Conservation (phyloP, 768 basidiomycete genomes). For the Chlorophyllum brunneum region DNA sequence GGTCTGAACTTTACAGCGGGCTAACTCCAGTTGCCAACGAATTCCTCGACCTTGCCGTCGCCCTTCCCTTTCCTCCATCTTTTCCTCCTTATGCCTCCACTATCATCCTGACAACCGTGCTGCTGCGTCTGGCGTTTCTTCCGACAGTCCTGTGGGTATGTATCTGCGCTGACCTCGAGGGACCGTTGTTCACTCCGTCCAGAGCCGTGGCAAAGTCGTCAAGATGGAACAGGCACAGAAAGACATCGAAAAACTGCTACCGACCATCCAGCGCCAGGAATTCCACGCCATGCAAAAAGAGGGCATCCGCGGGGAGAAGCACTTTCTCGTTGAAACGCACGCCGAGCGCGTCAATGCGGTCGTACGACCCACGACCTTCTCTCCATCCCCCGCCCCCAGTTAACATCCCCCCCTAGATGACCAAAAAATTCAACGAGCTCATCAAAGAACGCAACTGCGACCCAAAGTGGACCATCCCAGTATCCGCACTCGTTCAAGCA, state of each 20-base stretch:
- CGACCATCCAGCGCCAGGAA: conserved; percentile 35
- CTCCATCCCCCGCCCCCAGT: not conserved
- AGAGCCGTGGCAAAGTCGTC: conserved; percentile 62
- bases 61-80: conserved; percentile 66
- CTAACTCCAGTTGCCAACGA: conserved; percentile 48
- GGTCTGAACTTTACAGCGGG: conserved; percentile 8
- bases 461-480: conserved; percentile 51
- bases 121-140: conserved; percentile 57
- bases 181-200: conserved; percentile 9
- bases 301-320: conserved; percentile 51
- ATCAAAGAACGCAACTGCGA: conserved; percentile 54
- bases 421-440: conserved; percentile 53
- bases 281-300: conserved; percentile 52
- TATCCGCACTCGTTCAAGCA: conserved; percentile 64
- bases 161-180: conserved; percentile 6
- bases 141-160: conserved; percentile 79
- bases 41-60: conserved; percentile 73
- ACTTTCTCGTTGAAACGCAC: conserved; percentile 45
- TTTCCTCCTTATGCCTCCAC: conserved; percentile 72
- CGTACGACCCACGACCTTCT: conserved; percentile 30
- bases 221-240: conserved; percentile 58
- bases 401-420: conserved; percentile 36
- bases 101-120: conserved; percentile 65
- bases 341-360: conserved; percentile 41
- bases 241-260: conserved; percentile 47